A percentile compares a stretch with the other conserved stretches of the same genome.
phyloP scores from a whole-genome alignment of 1,284 basidiomycete species.

The Wallemia mellicola region DNA sequence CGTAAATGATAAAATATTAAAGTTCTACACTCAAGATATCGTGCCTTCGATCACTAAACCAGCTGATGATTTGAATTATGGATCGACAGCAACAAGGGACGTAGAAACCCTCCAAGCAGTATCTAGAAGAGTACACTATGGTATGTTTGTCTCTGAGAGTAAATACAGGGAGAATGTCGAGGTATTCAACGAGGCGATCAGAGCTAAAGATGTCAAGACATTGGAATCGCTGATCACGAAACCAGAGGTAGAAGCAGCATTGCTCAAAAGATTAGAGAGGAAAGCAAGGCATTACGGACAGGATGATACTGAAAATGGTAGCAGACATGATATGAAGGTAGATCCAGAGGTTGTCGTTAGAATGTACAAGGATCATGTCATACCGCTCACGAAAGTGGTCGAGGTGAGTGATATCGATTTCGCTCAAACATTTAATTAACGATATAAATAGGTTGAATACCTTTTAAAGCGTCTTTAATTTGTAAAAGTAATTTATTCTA shows the following conservation, averaged over 20 bases:
- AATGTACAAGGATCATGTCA: constrained; percentile 78
- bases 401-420: constrained; percentile 33
- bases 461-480: not conserved
- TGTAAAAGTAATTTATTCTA: not conserved
- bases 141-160: constrained; percentile 93
- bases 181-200: constrained; percentile 47
- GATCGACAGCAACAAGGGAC: constrained; percentile 73
- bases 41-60: constrained; percentile 53
- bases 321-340: constrained; percentile 33
- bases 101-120: constrained; percentile 80
- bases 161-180: constrained; percentile 21
- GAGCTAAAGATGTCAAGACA: constrained; percentile 22
- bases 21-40: constrained; percentile 58
- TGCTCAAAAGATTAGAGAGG: constrained; percentile 60
- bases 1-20: constrained; percentile 53
- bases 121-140: constrained; percentile 87
- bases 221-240: constrained; percentile 50
- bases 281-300: constrained; percentile 82
- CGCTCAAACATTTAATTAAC: not conserved
- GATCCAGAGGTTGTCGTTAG: constrained; percentile 76
- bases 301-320: constrained; percentile 48
- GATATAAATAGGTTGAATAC: not conserved
- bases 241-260: constrained; percentile 65
- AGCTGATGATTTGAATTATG: constrained; percentile 90
- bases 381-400: constrained; percentile 88